Evolutionary conservation across 192 early-diverging fungal species (phyloP).

Genomic region (Backusella parvicylindrica): DNA sequence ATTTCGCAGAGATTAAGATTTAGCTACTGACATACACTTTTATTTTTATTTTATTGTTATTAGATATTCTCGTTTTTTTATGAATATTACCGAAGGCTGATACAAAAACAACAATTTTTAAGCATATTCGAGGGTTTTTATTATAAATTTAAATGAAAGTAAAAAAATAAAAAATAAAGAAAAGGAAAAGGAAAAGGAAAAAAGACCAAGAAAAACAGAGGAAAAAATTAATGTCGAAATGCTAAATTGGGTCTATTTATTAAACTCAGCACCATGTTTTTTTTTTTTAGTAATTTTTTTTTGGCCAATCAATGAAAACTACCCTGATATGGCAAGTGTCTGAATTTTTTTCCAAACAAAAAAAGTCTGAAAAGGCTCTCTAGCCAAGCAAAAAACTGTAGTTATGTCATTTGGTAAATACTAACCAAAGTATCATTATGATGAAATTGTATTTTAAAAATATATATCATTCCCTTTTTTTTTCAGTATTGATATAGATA

Average conservation of each 20-base stretch:
- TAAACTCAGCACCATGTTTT: too few species aligned
- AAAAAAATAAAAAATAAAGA: not conserved
- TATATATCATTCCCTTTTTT: too few species aligned
- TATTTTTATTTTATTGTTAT: not conserved
- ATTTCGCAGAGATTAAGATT: not conserved
- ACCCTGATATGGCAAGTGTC: too few species aligned
- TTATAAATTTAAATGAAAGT: slow-evolving; percentile 5
- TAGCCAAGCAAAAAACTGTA: too few species aligned
- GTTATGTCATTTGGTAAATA: too few species aligned
- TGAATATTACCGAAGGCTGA: slow-evolving; percentile 25
- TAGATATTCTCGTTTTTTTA: not conserved
- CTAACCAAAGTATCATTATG: too few species aligned
- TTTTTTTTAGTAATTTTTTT: too few species aligned
- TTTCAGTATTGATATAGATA: too few species aligned
- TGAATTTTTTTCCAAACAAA: too few species aligned
- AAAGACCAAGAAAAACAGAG: not conserved
- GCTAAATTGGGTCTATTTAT: not conserved
- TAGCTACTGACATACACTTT: not conserved
- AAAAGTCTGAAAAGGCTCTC: too few species aligned
- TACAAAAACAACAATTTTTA: slow-evolving; percentile 32
- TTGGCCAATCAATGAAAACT: too few species aligned
- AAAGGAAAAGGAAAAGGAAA: not conserved
- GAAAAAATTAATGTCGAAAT: not conserved
- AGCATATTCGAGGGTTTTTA: slow-evolving; percentile 16
- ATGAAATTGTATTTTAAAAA: too few species aligned